Evolutionary conservation across 768 basidiomycete genomes (phyloP).

Genomic region (Suillus bovinus): DNA sequence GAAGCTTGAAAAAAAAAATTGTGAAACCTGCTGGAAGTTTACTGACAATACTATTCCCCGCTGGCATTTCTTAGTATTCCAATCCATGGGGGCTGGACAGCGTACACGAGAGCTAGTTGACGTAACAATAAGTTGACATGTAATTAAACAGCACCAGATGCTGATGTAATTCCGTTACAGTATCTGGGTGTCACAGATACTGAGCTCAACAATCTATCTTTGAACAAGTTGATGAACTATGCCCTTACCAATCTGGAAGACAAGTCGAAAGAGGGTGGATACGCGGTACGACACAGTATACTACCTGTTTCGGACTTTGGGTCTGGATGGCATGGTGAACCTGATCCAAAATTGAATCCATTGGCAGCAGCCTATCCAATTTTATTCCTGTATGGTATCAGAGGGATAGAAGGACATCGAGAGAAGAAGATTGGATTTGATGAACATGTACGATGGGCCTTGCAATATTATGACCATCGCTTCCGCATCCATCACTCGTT

Average conservation of each 20-base stretch:
- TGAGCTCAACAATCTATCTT: background rate
- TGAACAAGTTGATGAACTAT: background rate
- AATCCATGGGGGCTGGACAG: no score
- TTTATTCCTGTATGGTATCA: conserved; percentile 36
- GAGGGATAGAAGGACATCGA: conserved; percentile 32
- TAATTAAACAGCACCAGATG: no score
- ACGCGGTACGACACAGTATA: background rate
- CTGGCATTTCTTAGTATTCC: no score
- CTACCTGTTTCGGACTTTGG: background rate
- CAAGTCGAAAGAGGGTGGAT: background rate
- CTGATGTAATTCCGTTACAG: background rate
- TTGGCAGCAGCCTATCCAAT: background rate
- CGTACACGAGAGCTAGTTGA: no score
- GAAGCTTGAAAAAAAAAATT: no score
- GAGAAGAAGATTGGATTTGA: background rate
- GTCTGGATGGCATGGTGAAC: background rate
- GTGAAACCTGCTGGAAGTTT: no score
- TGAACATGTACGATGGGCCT: no score
- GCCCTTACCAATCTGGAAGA: background rate
- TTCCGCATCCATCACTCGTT: no score
- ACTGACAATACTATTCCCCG: no score
- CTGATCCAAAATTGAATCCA: background rate
- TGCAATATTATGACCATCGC: no score
- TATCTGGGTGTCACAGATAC: background rate
- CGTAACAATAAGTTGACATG: no score